Percentiles rank a stretch among this genome's conserved stretches.
Evolutionary conservation across 306 rosid genomes (phyloP).

Genomic region (Quercus alba): DNA sequence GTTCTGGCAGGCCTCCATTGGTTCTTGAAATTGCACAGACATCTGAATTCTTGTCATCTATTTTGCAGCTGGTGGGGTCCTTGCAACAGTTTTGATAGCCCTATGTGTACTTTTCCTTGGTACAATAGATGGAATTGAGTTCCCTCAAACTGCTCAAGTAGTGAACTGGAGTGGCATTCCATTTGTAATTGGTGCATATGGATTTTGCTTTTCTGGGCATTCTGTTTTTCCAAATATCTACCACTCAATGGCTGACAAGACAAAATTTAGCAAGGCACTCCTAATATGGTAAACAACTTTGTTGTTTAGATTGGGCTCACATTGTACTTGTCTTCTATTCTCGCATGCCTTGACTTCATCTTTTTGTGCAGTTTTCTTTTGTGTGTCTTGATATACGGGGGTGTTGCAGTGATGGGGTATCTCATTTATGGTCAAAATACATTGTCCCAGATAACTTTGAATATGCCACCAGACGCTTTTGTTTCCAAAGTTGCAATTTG

Average conservation of each 20-base stretch:
- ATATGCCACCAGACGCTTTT: conserved; percentile 54
- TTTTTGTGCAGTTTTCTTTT: conserved; percentile 51
- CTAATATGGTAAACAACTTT: conserved; percentile 28
- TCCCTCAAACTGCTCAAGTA: conserved; percentile 43
- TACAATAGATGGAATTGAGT: conserved; percentile 55
- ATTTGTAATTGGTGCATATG: conserved; percentile 69
- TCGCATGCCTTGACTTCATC: conserved; percentile 7
- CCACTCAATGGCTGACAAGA: conserved; percentile 83
- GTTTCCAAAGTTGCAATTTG: conserved; percentile 64
- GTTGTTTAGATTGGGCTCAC: background rate
- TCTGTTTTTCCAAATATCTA: conserved; percentile 79
- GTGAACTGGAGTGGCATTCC: conserved; percentile 75
- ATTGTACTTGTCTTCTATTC: conserved; percentile 1
- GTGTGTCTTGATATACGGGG: conserved; percentile 55
- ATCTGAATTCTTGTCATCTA: conserved; percentile 15
- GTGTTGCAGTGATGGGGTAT: conserved; percentile 61
- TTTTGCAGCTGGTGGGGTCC: conserved; percentile 74
- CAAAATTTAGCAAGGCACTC: conserved; percentile 50
- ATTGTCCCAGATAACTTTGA: conserved; percentile 68
- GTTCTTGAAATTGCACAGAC: background rate
- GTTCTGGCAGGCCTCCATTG: conserved; percentile 2
- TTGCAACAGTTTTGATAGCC: conserved; percentile 46
- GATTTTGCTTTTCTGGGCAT: conserved; percentile 85
- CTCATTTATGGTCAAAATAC: conserved; percentile 71
- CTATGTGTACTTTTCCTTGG: conserved; percentile 55